Evolutionary conservation across 306 rosid species (phyloP).

Genomic region (Rosa chinensis): DNA sequence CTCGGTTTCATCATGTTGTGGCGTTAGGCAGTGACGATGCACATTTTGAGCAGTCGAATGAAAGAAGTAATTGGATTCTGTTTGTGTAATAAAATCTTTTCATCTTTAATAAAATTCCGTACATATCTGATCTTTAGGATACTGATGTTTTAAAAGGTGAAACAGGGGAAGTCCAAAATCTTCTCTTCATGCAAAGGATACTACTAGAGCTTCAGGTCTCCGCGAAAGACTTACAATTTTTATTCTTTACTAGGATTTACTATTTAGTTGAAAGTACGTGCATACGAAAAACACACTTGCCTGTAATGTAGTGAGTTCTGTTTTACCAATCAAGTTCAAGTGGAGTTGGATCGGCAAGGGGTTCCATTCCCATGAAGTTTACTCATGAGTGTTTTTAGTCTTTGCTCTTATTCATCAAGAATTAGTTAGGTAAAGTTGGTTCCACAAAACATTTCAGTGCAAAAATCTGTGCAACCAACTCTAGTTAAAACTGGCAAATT

Average conservation of each 20-base stretch:
- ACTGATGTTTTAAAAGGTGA: background rate
- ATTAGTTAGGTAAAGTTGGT: too few relatives aligned
- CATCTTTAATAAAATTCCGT: background rate
- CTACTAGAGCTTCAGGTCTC: background rate
- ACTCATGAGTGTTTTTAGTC: too few relatives aligned
- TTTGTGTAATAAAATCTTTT: slow-evolving; percentile 8
- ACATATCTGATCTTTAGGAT: background rate
- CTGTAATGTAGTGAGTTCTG: background rate
- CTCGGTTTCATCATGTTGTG: background rate
- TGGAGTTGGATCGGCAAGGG: background rate
- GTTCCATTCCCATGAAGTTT: too few relatives aligned
- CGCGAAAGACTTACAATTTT: background rate
- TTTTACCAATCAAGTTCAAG: background rate
- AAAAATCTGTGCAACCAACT: too few relatives aligned
- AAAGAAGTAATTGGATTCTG: background rate
- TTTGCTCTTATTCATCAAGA: too few relatives aligned
- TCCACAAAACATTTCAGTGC: too few relatives aligned
- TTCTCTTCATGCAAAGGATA: background rate
- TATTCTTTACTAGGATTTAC: too few relatives aligned
- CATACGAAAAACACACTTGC: too few relatives aligned
- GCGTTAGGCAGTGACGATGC: background rate
- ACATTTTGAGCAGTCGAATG: background rate
- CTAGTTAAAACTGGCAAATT: too few relatives aligned
- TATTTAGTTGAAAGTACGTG: background rate
- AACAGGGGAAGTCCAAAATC: background rate